Evolutionary conservation across 1,139 yeast genomes (phyloP).

Genomic region (Geotrichum fermentans): DNA sequence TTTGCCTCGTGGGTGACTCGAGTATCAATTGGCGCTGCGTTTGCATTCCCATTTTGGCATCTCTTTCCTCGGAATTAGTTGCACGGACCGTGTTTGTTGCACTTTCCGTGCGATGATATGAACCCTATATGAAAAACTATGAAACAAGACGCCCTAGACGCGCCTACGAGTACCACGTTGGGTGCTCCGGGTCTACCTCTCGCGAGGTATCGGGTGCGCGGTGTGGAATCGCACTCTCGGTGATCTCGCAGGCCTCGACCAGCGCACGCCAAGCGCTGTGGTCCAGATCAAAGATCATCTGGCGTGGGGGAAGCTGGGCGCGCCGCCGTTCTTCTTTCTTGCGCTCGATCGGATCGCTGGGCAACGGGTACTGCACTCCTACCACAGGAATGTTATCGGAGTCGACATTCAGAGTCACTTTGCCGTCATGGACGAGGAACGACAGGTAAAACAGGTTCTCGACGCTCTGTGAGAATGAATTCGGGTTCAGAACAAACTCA

Average conservation of each 20-base stretch:
- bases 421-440: constrained; percentile 72
- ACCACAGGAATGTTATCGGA: constrained; percentile 50
- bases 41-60: no score
- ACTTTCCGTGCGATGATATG: no score
- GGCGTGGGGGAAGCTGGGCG: constrained; percentile 41
- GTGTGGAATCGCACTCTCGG: constrained; percentile 24
- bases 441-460: constrained; percentile 82
- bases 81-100: no score
- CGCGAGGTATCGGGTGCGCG: constrained; percentile 12
- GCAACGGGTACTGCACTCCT: constrained; percentile 30
- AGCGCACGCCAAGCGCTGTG: constrained; percentile 58
- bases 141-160: no score
- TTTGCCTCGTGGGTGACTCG: no score
- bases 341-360: constrained; percentile 27
- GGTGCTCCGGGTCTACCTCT: constrained; percentile 11
- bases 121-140: no score
- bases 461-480: constrained; percentile 69
- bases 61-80: no score
- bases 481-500: constrained; percentile 66
- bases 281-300: constrained; percentile 68
- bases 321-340: constrained; percentile 34
- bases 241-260: constrained; percentile 23
- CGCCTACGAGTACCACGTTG: constrained; percentile 12
- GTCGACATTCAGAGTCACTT: constrained; percentile 46
- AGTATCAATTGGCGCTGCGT: no score